Base-by-base conservation (phyloP, 495 filamentous ascomycete species). In the Xylaria nigripes region DNA sequence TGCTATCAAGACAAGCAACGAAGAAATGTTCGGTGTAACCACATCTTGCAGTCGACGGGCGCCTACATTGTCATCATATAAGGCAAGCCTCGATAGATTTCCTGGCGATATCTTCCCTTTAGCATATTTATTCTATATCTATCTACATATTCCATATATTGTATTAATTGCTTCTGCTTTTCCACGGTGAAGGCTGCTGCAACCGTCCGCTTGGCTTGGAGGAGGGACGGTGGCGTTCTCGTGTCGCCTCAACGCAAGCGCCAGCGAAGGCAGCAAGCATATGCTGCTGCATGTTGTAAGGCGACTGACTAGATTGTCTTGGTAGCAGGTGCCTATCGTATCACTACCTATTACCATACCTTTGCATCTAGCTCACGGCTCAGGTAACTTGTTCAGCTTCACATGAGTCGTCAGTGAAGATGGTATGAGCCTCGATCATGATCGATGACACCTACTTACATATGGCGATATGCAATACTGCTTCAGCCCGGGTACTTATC, bases 11-110 rank as follows among this genome's bases (percentile, higher is more conserved):
- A 29, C 27, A n/a, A 40, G 36, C 18, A 19, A 38, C 42, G 30
- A 21, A 38, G 42, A 54, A 48, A 36, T 6, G 15, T 44, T 48
- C 44, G 42, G 51, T 54, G 51, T 54, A 54, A 54, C 45, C 51
- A 48, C 36, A 41, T 48, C 51, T 48, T 32, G 51, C 51, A 54
- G 51, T 45, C 50, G 41, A 27, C 50, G 21, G 50, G 30, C 18
- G 50, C 42, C 41, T 45, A 45, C 21, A 36, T 21, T 12, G 50
- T 16, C 30, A 27, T 36, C 42, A 25, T 38, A 19, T 29, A 47
- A 23, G 43, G 44, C 43, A 36, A 40, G 36, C 15, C 16, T 18
- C 44, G 51, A 43, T 29, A 48, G 51, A 48, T 41, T 24, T 29
- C 44, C 36, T 24, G 44, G 44, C 45, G 51, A 41, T 34, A 43